Base-by-base conservation (phyloP, 1,284 basidiomycete species). In the Pseudozyma tsukubaensis region DNA sequence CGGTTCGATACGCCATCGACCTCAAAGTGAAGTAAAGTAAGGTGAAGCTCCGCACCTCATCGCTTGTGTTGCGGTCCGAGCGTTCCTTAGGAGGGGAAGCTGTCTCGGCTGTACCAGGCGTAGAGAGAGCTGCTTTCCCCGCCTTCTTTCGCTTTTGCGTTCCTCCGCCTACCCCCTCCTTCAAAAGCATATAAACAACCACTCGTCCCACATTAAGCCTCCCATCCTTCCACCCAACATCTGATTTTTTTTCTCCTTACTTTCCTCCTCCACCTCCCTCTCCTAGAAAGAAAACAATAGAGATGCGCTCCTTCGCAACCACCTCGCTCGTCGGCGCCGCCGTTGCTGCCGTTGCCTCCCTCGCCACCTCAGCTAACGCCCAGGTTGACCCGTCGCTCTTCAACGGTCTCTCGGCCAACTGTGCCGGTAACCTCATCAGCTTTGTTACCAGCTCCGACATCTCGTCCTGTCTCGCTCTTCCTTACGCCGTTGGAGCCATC, bases 351-450 rank as follows among this genome's bases (percentile, higher is more conserved):
- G 48, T 51, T 19, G 54, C 59, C 43, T 34, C 48, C 7, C 32
- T 73, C 19, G 49, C 66, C 54, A 45, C 56, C 37, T 32, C 21
- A 35, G 51, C 66, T 12, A 4, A 40, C 9, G 72, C 72, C 13
- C 72, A 74, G 53, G 56, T 74, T 19, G 62, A 70, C 53, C 54
- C 72, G 16, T 74, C 66, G 32, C 72, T 74, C 49, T n/a, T 74
- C 59, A 66, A 51, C 49, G 66, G 72, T 43, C 72, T 74, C 52
- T 70, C 72, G 4, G 18, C 66, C 44, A 37, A 34, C 14, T 74
- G 72, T 48, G 62, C 62, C 7, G 47, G 59, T 4, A 29, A 51
- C 14, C 62, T 74, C 29, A 40, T 74, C 9, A 59, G 62, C 16
- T 42, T 74, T 40, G 66, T 74, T 32, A 70, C 66, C 52, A 66